Percentiles rank a stretch among this genome's conserved stretches.
These are phyloP conservation scores for Malus hybrid DNA, from an alignment of 331 rosid genomes.

Conservation along the genomic window DNA sequence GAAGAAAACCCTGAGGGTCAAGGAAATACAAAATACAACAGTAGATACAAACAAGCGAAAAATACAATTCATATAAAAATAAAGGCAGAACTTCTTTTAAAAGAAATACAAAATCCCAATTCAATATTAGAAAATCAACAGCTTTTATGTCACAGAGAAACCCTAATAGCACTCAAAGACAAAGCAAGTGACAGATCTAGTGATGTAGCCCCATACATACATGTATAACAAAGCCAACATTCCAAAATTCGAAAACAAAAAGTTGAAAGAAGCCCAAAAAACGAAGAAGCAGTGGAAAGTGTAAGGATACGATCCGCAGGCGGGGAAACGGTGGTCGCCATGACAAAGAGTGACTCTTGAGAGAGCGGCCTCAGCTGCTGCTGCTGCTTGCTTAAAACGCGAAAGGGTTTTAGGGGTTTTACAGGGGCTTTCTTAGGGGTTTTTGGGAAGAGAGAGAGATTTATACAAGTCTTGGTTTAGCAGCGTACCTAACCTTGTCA, in stretches of 20 bases:
- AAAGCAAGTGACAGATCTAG: not conserved
- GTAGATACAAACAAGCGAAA: not conserved
- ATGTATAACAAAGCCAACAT: not conserved
- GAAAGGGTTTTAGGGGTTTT: constrained; percentile 9
- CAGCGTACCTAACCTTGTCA: not conserved
- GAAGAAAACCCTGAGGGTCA: constrained; percentile 27
- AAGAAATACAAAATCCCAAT: not conserved
- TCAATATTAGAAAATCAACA: not conserved
- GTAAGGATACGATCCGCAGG: constrained; percentile 90
- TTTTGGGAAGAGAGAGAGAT: not conserved
- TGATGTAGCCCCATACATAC: not conserved
- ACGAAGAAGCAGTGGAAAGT: not conserved
- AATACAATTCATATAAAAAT: not conserved
- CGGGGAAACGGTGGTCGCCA: constrained; percentile 55
- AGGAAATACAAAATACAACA: constrained; percentile 30
- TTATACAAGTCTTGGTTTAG: not conserved
- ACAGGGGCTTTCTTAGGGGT: too few relatives aligned
- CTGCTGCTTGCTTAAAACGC: not conserved
- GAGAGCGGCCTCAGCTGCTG: not conserved
- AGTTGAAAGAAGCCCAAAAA: not conserved
- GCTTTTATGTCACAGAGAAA: not conserved
- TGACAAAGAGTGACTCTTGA: constrained; percentile 1
- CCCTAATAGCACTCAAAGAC: not conserved
- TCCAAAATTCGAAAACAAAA: not conserved
- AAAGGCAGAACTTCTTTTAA: not conserved